Percentiles rank a stretch among this genome's conserved stretches.
Evolutionary conservation across 495 filamentous ascomycete genomes (phyloP).

Genomic region (Hypoxylon cercidicola): DNA sequence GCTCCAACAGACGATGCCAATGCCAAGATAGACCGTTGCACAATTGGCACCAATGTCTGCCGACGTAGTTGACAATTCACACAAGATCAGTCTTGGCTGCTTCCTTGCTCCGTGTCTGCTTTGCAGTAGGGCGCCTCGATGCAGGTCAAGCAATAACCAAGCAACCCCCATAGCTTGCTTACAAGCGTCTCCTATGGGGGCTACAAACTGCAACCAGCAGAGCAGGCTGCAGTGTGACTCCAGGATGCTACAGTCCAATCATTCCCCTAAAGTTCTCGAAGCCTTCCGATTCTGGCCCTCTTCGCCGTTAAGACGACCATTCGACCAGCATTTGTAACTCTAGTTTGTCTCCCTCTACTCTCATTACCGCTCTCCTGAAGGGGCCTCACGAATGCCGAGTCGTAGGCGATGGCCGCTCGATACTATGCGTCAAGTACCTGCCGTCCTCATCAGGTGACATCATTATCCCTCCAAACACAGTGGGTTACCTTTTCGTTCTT

Average conservation of each 20-base stretch:
- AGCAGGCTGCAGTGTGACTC: slow-evolving; percentile 39
- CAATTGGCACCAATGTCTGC: slow-evolving; percentile 41
- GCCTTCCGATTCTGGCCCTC: slow-evolving; percentile 45
- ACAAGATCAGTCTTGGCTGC: slow-evolving; percentile 33
- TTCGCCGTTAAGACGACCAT: slow-evolving; percentile 43
- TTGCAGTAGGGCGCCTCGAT: slow-evolving; percentile 30
- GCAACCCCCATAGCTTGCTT: slow-evolving; percentile 24
- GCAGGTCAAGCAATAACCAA: slow-evolving; percentile 38
- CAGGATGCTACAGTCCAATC: slow-evolving; percentile 38
- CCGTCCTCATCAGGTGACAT: slow-evolving; percentile 29
- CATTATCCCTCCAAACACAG: slow-evolving; percentile 21
- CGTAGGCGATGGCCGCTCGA: slow-evolving; percentile 3
- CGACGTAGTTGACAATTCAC: slow-evolving; percentile 44
- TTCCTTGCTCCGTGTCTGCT: slow-evolving; percentile 33
- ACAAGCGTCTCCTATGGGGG: slow-evolving; percentile 10
- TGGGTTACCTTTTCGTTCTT: slow-evolving; percentile 28
- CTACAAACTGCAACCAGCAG: slow-evolving; percentile 34
- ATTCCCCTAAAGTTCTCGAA: slow-evolving; percentile 46
- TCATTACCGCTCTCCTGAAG: slow-evolving; percentile 6
- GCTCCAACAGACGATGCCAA: slow-evolving; percentile 30
- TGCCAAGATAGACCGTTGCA: slow-evolving; percentile 39
- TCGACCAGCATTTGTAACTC: slow-evolving; percentile 19
- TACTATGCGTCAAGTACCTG: slow-evolving; percentile 7
- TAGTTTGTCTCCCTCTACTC: slow-evolving; percentile 11
- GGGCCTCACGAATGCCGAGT: slow-evolving; percentile 20